phyloP scores from a whole-genome alignment of 257 asterid species.

The Lantana camara region DNA sequence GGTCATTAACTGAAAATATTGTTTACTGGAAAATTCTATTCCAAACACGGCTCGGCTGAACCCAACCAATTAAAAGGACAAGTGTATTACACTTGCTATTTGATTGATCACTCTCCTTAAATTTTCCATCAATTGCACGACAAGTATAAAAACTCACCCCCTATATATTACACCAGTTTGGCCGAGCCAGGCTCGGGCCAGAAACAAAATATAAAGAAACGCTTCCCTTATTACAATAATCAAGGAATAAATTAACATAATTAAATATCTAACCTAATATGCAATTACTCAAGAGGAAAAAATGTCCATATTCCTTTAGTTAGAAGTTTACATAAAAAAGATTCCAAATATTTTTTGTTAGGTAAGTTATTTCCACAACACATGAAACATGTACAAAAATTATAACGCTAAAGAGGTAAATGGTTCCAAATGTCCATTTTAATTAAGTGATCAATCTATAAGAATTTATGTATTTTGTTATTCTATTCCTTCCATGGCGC shows the following conservation, averaged over 20 bases:
- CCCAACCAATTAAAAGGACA: too few relatives aligned
- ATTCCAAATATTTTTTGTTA: neutral
- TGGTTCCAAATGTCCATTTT: neutral
- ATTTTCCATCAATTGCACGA: too few relatives aligned
- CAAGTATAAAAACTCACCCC: too few relatives aligned
- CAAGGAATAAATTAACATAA: neutral
- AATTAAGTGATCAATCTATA: neutral
- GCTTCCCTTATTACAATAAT: neutral
- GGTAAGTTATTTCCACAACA: neutral
- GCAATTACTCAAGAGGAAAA: neutral
- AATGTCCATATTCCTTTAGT: neutral
- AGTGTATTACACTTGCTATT: too few relatives aligned
- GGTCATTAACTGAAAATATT: too few relatives aligned
- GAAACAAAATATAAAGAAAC: neutral
- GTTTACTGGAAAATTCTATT: too few relatives aligned
- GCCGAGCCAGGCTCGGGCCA: too few relatives aligned
- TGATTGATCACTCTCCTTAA: too few relatives aligned
- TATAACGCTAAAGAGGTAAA: neutral
- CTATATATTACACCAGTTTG: too few relatives aligned
- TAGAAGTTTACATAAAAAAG: neutral
- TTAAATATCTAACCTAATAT: neutral
- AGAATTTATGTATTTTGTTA: neutral
- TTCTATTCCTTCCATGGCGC: neutral
- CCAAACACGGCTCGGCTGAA: too few relatives aligned
- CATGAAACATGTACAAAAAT: constrained; percentile 17